These are phyloP conservation scores for Russula virescens DNA, from an alignment of 768 basidiomycete species.

Conservation along the genomic window DNA sequence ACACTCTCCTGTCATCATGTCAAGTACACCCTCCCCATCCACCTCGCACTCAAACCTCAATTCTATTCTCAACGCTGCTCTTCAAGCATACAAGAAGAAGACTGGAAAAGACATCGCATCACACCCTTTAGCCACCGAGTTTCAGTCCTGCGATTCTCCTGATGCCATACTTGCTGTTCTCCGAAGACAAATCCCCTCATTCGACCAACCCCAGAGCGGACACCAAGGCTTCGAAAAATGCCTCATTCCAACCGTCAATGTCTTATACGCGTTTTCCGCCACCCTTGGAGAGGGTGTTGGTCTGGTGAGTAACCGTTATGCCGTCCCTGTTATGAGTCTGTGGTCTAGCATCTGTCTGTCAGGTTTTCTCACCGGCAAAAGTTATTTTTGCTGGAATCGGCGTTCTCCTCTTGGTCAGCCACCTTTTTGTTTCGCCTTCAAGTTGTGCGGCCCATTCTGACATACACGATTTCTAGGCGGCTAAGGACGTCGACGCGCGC, in stretches of 20 bases:
- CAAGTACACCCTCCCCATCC: background rate
- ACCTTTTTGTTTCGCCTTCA: too few species aligned
- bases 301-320: background rate
- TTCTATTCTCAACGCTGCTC: background rate
- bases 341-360: background rate
- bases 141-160: background rate
- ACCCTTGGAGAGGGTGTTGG: background rate
- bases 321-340: background rate
- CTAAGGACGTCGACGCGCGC: background rate
- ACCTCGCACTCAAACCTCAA: background rate
- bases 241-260: background rate
- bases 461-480: background rate
- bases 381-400: background rate
- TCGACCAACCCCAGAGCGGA: background rate
- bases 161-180: background rate
- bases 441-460: background rate
- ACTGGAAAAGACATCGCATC: background rate
- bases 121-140: background rate
- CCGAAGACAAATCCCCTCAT: background rate
- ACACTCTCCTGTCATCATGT: background rate
- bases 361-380: background rate
- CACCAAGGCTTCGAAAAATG: background rate
- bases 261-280: background rate
- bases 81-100: background rate
- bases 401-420: background rate